Percentiles rank a stretch among this genome's conserved stretches.
Evolutionary conservation across 1,284 basidiomycete genomes (phyloP).

Genomic region (Stygiomarasmius scandens): DNA sequence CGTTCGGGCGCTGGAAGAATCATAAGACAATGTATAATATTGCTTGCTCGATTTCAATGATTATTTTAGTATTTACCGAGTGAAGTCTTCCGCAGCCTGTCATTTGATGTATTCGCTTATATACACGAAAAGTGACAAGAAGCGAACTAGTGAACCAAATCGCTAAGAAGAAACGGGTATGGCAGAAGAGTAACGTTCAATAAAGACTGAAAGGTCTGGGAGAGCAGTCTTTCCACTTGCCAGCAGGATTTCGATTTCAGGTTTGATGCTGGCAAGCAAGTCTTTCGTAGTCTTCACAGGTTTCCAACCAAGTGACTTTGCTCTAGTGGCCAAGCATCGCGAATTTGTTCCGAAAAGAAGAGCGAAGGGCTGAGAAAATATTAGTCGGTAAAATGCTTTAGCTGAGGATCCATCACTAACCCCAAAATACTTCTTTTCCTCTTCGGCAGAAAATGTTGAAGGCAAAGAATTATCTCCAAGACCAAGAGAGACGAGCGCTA

Average conservation of each 20-base stretch:
- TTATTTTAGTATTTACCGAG: no score
- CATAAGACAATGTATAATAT: no score
- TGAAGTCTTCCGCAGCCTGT: no score
- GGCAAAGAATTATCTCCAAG: slow-evolving; percentile 32
- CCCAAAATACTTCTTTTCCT: slow-evolving; percentile 35
- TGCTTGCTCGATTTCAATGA: no score
- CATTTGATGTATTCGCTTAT: no score
- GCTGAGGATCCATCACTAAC: slow-evolving; percentile 21
- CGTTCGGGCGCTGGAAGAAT: no score
- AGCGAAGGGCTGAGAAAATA: slow-evolving; percentile 10
- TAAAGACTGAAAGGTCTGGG: no score
- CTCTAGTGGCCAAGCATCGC: slow-evolving; percentile 50
- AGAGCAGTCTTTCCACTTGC: neutral
- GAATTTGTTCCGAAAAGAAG: slow-evolving; percentile 56
- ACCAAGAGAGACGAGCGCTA: slow-evolving; percentile 31
- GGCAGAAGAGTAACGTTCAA: no score
- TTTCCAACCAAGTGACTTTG: slow-evolving; percentile 59
- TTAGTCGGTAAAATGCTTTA: slow-evolving; percentile 21
- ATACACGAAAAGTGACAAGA: no score
- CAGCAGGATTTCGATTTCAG: slow-evolving; percentile 39
- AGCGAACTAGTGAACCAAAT: no score
- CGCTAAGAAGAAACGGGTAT: no score
- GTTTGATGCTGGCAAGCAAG: slow-evolving; percentile 46
- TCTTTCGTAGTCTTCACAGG: slow-evolving; percentile 48
- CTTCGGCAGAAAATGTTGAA: slow-evolving; percentile 40